A percentile compares a stretch with the other conserved stretches of the same genome.
Conservation (phyloP, 2,329 filamentous ascomycete genomes). For the Fulvia fulva region DNA sequence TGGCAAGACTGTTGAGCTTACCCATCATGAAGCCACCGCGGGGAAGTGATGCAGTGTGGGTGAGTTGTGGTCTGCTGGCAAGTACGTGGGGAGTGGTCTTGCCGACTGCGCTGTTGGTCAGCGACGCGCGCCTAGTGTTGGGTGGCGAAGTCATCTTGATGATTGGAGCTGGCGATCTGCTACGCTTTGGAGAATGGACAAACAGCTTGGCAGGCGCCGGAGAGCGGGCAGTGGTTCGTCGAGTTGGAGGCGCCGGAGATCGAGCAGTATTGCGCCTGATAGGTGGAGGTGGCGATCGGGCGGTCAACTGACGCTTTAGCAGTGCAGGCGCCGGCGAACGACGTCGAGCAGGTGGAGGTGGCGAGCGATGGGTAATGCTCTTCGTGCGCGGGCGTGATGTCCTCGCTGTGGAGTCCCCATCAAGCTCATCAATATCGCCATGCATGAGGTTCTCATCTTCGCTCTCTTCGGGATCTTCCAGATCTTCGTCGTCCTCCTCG, state of each 20-base stretch:
- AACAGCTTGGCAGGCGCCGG: conserved; percentile 55
- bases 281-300: conserved; percentile 29
- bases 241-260: conserved; percentile 14
- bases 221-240: conserved; percentile 24
- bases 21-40: conserved; percentile 61
- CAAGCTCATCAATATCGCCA: conserved; percentile 43
- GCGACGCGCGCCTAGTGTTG: conserved; percentile 50
- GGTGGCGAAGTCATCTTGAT: conserved; percentile 61
- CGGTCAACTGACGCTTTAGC: conserved; percentile 50
- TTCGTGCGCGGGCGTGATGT: conserved; percentile 23
- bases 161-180: conserved; percentile 42
- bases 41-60: conserved; percentile 81
- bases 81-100: conserved; percentile 40
- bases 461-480: conserved; percentile 57
- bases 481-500: conserved; percentile 66
- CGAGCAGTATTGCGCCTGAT: conserved; percentile 14
- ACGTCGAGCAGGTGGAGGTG: conserved; percentile 25
- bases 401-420: conserved; percentile 34
- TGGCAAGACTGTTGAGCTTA: conserved; percentile 29
- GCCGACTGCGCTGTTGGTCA: conserved; percentile 43
- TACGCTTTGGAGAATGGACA: conserved; percentile 66
- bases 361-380: conserved; percentile 32
- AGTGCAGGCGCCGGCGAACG: conserved; percentile 37
- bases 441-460: conserved; percentile 63
- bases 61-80: conserved; percentile 62